Conservation (phyloP, 495 filamentous ascomycete genomes). For the Aspergillus campestris region DNA sequence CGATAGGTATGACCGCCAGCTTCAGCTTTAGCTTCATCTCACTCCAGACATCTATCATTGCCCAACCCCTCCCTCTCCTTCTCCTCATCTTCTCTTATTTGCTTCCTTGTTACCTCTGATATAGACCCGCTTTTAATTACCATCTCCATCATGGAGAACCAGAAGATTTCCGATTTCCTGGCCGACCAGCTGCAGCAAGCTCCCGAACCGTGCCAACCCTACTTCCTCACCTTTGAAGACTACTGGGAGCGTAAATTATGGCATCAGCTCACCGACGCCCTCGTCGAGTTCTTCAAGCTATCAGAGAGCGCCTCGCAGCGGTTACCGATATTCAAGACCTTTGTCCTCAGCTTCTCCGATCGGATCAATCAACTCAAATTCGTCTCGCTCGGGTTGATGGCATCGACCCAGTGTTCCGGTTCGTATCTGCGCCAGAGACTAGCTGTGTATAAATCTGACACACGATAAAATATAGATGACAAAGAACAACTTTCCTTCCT, state of each 20-base stretch:
- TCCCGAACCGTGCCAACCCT: constrained; percentile 76
- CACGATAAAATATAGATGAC: constrained; percentile 50
- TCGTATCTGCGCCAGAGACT: constrained; percentile 9
- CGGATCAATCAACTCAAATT: constrained; percentile 99
- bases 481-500: constrained; percentile 84
- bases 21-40: constrained; percentile 6
- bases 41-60: constrained; percentile 4
- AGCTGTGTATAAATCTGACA: background rate
- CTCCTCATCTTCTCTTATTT: constrained; percentile 1
- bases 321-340: constrained; percentile 83
- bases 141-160: constrained; percentile 58
- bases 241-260: constrained; percentile 98
- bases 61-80: constrained; percentile 8
- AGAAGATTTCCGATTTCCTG: constrained; percentile 88
- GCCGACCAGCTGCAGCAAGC: constrained; percentile 74
- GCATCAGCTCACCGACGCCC: constrained; percentile 91
- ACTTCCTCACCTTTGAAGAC: constrained; percentile 90
- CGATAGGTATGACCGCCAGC: no score
- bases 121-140: constrained; percentile 3
- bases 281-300: constrained; percentile 83
- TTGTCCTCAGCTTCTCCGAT: constrained; percentile 91
- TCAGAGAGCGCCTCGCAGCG: constrained; percentile 74
- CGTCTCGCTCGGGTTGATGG: constrained; percentile 77
- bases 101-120: background rate
- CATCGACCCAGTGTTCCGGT: constrained; percentile 84